Evolutionary conservation across 768 basidiomycete species (phyloP).

Genomic region (Amanita pallidorosea): DNA sequence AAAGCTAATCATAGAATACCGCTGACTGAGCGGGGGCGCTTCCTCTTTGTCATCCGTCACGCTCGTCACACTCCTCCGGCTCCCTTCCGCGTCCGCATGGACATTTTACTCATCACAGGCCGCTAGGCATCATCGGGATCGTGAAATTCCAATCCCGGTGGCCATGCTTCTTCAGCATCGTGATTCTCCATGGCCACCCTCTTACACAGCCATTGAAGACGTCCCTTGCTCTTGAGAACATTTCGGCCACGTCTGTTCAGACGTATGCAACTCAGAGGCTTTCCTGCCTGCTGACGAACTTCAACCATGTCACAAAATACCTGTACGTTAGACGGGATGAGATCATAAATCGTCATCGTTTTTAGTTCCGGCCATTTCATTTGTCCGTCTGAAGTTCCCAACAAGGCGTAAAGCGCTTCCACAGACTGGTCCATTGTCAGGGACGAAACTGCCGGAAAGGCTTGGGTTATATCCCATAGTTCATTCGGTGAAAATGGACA

Average conservation of each 20-base stretch:
- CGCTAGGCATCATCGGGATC: slow-evolving; percentile 20
- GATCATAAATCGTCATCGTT: slow-evolving; percentile 21
- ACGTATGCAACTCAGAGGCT: slow-evolving; percentile 13
- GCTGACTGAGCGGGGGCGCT: slow-evolving; percentile 17
- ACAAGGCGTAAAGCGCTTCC: slow-evolving; percentile 18
- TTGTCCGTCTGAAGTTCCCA: slow-evolving; percentile 8
- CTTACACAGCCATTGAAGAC: slow-evolving; percentile 12
- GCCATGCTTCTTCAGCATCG: slow-evolving; percentile 19
- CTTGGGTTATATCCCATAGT: slow-evolving; percentile 19
- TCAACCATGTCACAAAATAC: slow-evolving; percentile 21
- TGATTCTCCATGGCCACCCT: background rate
- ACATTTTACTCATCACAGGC: background rate
- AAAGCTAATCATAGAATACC: slow-evolving; percentile 17
- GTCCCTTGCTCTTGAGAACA: slow-evolving; percentile 14
- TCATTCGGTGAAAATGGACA: slow-evolving; percentile 24
- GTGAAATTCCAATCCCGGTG: slow-evolving; percentile 24
- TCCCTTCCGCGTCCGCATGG: background rate
- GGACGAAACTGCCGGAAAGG: slow-evolving; percentile 23
- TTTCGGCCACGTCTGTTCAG: slow-evolving; percentile 28
- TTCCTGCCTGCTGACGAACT: slow-evolving; percentile 11
- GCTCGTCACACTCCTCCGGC: background rate
- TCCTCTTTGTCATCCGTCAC: slow-evolving; percentile 7
- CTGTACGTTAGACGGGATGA: slow-evolving; percentile 20
- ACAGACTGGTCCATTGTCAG: slow-evolving; percentile 24
- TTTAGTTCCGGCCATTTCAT: slow-evolving; percentile 24